Evolutionary conservation across 225 moss, liverwort and hornwort genomes (phyloP), one percentile per base, ranked within the genome.

Genomic region (Lunularia cruciata): DNA sequence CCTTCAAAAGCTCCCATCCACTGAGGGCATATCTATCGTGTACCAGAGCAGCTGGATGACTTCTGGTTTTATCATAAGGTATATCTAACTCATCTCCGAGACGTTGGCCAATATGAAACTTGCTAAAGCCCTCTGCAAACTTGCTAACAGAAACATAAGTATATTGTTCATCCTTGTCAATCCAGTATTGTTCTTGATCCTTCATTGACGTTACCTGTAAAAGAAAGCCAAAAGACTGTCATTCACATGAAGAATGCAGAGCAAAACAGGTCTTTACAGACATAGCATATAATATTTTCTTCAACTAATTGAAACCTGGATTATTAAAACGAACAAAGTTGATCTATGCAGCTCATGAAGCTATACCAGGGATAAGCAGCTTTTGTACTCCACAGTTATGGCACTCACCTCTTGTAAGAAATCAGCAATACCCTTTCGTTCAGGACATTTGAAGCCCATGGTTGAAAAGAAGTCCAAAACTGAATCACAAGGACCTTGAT

Each of bases 41-140:
- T 43, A 93, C 88, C 60, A 93, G 83, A 71, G 93, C 78, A 76
- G 93, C 93, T 76, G 88, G 88, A 72, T 93, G 93, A 70, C 84
- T 89, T 65, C 78, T 75, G 38, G 83, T 40, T 79, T 81, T 93
- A 58, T 90, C 81, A 47, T 86, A 90, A 46, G 77, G 84, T 53
- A 78, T 78, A 54, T 76, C 70, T 40, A 93, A 80, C 57, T 84
- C 70, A 65, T 86, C 81, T 19, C 76, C 76, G 58, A 90, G 76
- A 55, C 81, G 65, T 72, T 78, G 82, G 13, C 93, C 88, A 13
- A 93, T 18, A 46, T 83, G 75, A 65, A 73, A 89, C 51, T 86
- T 75, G 30, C 70, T 43, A 49, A 80, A 80, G 55, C 33, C 66
- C 42, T 80, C 80, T 7, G 61, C 75, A 63, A 80, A 80, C 71